Evolutionary conservation across 2,329 filamentous ascomycete species (phyloP).

Genomic region (Thermothelomyces thermophilus): DNA sequence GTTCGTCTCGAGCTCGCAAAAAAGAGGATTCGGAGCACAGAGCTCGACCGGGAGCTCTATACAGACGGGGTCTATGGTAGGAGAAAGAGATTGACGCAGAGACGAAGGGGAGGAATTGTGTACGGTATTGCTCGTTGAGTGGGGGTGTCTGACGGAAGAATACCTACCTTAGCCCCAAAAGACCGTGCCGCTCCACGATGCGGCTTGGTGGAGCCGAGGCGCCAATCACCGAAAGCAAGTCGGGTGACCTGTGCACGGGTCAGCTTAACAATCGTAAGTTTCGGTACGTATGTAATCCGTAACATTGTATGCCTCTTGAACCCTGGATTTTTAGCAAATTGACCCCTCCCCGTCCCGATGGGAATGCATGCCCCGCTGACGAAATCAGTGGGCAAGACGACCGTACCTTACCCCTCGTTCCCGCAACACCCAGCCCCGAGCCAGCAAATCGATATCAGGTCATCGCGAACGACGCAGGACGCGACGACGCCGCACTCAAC

Average conservation of each 20-base stretch:
- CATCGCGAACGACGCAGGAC: too few species aligned
- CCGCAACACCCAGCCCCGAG: neutral
- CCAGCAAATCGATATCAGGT: neutral
- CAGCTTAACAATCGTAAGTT: neutral
- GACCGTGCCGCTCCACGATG: conserved; percentile 10
- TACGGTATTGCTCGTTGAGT: conserved; percentile 19
- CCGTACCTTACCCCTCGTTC: neutral
- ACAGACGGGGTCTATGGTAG: neutral
- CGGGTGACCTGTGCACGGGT: conserved; percentile 6
- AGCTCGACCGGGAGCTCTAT: too few species aligned
- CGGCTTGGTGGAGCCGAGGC: conserved; percentile 4
- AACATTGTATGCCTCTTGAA: too few species aligned
- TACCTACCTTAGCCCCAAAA: conserved; percentile 2
- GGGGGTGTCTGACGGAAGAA: conserved; percentile 13
- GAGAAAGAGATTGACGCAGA: neutral
- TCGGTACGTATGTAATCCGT: conserved; percentile 13
- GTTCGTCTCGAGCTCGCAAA: too few species aligned
- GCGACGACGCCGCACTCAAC: too few species aligned
- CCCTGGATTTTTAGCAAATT: neutral
- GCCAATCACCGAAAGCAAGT: neutral
- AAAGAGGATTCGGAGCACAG: too few species aligned
- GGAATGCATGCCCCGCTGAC: conserved; percentile 13
- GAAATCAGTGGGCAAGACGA: conserved; percentile 1
- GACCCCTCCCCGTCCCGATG: conserved; percentile 6
- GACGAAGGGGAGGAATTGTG: conserved; percentile 13